These are phyloP conservation scores for Plasmodium cynomolgi DNA, from an alignment of 169 alveolate species.

Conservation along the genomic window DNA sequence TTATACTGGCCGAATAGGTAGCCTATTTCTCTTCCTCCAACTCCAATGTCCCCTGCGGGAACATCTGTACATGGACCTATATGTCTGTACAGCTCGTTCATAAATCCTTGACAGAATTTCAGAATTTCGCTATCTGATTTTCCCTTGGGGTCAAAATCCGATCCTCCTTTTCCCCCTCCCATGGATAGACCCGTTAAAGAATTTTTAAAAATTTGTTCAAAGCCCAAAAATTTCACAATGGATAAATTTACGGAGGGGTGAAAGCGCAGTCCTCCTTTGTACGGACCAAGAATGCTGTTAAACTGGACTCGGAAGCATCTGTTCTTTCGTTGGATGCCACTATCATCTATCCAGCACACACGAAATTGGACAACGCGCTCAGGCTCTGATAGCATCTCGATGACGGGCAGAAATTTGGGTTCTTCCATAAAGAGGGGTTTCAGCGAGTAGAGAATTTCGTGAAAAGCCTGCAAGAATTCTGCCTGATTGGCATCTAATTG, in stretches of 20 bases:
- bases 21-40: slow-evolving; percentile 90
- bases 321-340: slow-evolving; percentile 83
- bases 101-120: slow-evolving; percentile 87
- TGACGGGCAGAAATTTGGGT: slow-evolving; percentile 79
- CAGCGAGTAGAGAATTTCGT: slow-evolving; percentile 77
- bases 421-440: slow-evolving; percentile 80
- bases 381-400: slow-evolving; percentile 85
- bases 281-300: slow-evolving; percentile 87
- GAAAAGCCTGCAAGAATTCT: slow-evolving; percentile 82
- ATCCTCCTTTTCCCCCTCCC: slow-evolving; percentile 93
- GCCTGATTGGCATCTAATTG: slow-evolving; percentile 70
- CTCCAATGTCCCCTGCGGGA: slow-evolving; percentile 94
- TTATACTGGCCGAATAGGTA: slow-evolving; percentile 90
- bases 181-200: slow-evolving; percentile 85
- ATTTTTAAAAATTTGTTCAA: slow-evolving; percentile 91
- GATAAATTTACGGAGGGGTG: slow-evolving; percentile 89
- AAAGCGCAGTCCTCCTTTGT: slow-evolving; percentile 91
- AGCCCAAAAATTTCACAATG: slow-evolving; percentile 88
- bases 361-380: slow-evolving; percentile 83
- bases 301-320: slow-evolving; percentile 90
- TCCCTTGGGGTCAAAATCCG: slow-evolving; percentile 92
- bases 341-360: slow-evolving; percentile 87
- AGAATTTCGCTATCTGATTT: slow-evolving; percentile 86
- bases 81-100: slow-evolving; percentile 85
- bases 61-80: slow-evolving; percentile 89